Base-by-base conservation (phyloP, 2,329 filamentous ascomycete species). In the Hymenoscyphus salicellus region DNA sequence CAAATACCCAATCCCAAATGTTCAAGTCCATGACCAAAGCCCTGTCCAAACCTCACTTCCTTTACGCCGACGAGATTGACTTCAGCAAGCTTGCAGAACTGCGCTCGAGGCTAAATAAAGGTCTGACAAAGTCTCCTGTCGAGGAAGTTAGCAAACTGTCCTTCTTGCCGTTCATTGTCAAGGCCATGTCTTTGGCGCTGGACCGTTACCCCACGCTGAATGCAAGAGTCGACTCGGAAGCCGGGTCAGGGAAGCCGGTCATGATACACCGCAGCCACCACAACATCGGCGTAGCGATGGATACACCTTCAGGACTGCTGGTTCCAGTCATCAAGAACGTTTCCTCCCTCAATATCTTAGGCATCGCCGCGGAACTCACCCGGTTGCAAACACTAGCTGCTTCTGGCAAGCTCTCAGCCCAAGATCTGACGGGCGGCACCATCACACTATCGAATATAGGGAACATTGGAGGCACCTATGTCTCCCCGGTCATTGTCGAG, bases 371-470 rank as follows among this genome's bases (percentile, higher is more conserved):
- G 20, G 92, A 97, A 76, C 84, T 98, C 60, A 77, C 79, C 8
- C 86, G 91, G 4, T 85, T 98, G 23, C 90, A 93, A 75, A 77
- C 79, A 2, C 86, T 92, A 10, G 94, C 92, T 1, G 81, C 84
- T 16, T 82, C 84, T n/a, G 92, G 92, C 36, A 92, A 90, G 76
- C 84, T 99, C 4, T 82, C 86, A 1, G 84, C 88, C 2, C 82
- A 84, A 20, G 93, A 99, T 77, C 83, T 99, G 68, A 84, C 83
- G 41, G 93, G 93, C 61, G 93, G 93, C 17, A 98, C 95, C 1
- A 94, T 99, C 73, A 97, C 95, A 0, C 87, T 99, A 59, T 97
- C 93, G 72, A 99, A 99, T 76, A 97, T 99, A 71, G 95, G 95
- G 56, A 96, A 88, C 72, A 92, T 99, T 56, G 95, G 95, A 62